Evolutionary conservation across 768 basidiomycete species (phyloP), one percentile per base, ranked within the genome.

Genomic region (Boletus tylopilopsis): DNA sequence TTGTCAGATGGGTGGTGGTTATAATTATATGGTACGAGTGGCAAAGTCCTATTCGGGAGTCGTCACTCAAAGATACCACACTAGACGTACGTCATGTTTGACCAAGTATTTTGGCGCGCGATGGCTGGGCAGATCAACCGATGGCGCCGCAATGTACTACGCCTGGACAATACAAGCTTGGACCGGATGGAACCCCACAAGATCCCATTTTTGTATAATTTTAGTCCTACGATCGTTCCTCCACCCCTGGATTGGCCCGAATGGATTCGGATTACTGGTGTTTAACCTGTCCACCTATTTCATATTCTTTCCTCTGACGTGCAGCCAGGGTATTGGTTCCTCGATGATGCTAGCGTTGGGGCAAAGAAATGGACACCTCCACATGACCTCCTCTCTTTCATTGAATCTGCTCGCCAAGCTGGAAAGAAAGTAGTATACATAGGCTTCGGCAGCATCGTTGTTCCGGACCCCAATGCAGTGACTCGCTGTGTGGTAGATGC

Each of bases 141-240:
- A 39, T 99, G 93, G 93, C 78, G 95, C 27, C 79, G 85, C 55
- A 81, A 92, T 55, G 64, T 81, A 7, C 71, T 98, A 19, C 80
- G 78, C 41, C 78, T 99, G 30, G 79, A 79, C 4, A 77, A 85
- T 54, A 97, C 95, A 16, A 93, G 77, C 56, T 74, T 96, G 36
- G 96, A 98, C 68, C 93, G 85, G 70, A 90, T 98, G 84, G 93
- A 96, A 64, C 90, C 90, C 30, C 94, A 98, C 71, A 96, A 94
- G 72, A 90, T 95, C 42, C 95, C 95, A 3, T 99, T 98, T 74
- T 68, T 99, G 25, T 99, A 99, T 70, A 98, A 97, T 68, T 98
- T 98, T 65, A 94, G 91, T 61, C 90, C 94, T 1, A 76, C 80
- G 25, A 77, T 92, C 39, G 91, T 98, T 13, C 94, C 94, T 7